Evolutionary conservation across 441 rosid species (phyloP), one percentile per base, ranked within the genome.

Genomic region (Jatropha multifida): DNA sequence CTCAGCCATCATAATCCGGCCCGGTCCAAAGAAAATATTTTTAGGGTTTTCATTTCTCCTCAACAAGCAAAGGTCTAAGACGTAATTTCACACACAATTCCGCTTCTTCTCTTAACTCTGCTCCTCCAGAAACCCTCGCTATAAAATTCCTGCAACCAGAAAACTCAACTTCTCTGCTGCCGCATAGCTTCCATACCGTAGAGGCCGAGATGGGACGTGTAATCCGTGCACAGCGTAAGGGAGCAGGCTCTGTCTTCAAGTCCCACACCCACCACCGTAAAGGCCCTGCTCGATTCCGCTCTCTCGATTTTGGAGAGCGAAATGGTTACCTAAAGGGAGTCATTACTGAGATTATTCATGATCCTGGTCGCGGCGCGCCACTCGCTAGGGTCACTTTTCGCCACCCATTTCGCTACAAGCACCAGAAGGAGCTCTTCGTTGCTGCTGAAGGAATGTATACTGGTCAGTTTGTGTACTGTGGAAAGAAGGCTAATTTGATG

Each of bases 231-330:
- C 96, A 91, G 69, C 89, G 96, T 79, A 91, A 91, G 84, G 96
- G 96, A 67, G 93, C 96, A 0, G 96, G 96, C 1, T 90, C 94
- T 42, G 93, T 91, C 74, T 91, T 91, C 90, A 91, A 85, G 79
- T 90, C 96, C 75, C 94, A 91, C 83, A 91, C 96, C 52, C 96
- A 90, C 85, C 94, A 88, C 87, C 94, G 96, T 63, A 91, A 91
- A 74, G 96, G 96, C 0, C 90, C 96, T 0, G 96, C 96, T 42
- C 83, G 90, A 10, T 91, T 91, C 88, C 86, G 96, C 4, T 81
- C 88, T 64, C 92, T 91, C 66, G 96, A 91, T 55, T 91, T 86
- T 73, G 94, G 96, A 17, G 94, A 89, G 79, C 85, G 94, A 37
- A 91, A 91, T 65, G 96, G 96, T 0, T 91, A 91, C 69, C 85